Conservation (phyloP, 1,284 basidiomycete species). For the Microbotryum intermedium region DNA sequence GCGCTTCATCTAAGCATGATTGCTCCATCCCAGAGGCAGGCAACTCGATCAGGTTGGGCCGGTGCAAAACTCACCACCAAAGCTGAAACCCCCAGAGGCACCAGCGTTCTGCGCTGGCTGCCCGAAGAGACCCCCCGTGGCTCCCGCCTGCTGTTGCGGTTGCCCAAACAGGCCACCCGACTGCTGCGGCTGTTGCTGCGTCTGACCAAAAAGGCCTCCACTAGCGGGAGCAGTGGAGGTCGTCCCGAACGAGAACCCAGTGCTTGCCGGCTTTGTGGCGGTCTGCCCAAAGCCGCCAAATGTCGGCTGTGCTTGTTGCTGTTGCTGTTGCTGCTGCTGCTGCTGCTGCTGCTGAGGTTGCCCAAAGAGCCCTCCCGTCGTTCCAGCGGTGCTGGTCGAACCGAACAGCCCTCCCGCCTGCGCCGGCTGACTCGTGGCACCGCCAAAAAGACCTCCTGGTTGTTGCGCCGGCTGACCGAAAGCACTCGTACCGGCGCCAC, state of each 20-base stretch:
- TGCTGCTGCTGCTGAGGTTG: slow-evolving; percentile 28
- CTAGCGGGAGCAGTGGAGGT: slow-evolving; percentile 16
- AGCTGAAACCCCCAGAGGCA: slow-evolving; percentile 1
- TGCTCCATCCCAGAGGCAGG: neutral
- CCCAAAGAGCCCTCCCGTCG: slow-evolving; percentile 21
- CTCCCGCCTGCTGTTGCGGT: slow-evolving; percentile 31
- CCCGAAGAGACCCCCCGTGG: slow-evolving; percentile 32
- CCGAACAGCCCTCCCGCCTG: slow-evolving; percentile 16
- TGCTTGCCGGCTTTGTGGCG: slow-evolving; percentile 33
- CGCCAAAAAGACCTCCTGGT: neutral
- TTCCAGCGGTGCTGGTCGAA: slow-evolving; percentile 6
- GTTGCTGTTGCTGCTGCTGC: slow-evolving; percentile 12
- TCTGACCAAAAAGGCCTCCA: slow-evolving; percentile 21
- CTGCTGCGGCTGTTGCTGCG: slow-evolving; percentile 30
- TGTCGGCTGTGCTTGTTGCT: neutral
- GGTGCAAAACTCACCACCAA: slow-evolving; percentile 4
- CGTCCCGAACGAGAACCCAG: slow-evolving; percentile 28
- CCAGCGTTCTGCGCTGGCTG: slow-evolving; percentile 7
- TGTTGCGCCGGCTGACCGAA: slow-evolving; percentile 38
- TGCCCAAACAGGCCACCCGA: slow-evolving; percentile 38
- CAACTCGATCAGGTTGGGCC: neutral
- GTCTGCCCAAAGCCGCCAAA: slow-evolving; percentile 10
- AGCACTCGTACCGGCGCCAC: slow-evolving; percentile 35
- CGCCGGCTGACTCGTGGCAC: slow-evolving; percentile 18
- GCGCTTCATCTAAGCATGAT: neutral